phyloP scores from a whole-genome alignment of 1,284 basidiomycete species.

The Coniferiporia weirii region DNA sequence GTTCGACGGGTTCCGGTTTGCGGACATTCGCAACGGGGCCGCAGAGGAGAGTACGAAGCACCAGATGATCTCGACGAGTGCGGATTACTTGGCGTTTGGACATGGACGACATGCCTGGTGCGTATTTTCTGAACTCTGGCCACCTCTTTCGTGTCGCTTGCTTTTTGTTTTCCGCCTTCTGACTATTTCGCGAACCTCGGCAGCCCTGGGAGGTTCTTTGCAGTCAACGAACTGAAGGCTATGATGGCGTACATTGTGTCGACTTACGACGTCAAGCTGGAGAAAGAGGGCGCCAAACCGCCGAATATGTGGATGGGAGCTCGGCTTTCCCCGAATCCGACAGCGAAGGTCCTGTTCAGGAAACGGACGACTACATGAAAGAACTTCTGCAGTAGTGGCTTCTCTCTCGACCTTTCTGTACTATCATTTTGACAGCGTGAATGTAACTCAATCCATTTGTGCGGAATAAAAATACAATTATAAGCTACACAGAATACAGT shows the following conservation, averaged over 20 bases:
- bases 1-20: conserved; percentile 44
- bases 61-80: conserved; percentile 25
- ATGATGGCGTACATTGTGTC: conserved; percentile 19
- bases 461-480: conserved; percentile 4
- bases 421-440: neutral
- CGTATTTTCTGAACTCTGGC: conserved; percentile 8
- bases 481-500: neutral
- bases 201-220: conserved; percentile 19
- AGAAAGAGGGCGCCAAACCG: neutral
- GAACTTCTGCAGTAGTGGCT: neutral
- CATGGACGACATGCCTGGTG: conserved; percentile 30
- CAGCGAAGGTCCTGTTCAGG: neutral
- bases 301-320: neutral
- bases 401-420: neutral
- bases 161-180: neutral
- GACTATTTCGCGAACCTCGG: neutral
- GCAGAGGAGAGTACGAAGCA: conserved; percentile 24
- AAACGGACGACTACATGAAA: neutral
- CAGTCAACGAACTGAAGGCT: conserved; percentile 16
- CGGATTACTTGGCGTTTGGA: conserved; percentile 28
- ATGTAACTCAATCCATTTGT: neutral
- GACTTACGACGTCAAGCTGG: conserved; percentile 17
- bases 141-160: neutral
- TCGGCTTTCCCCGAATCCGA: neutral
- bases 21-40: conserved; percentile 32